These are phyloP conservation scores for Sphaerostilbella broomeana DNA, from an alignment of 2,329 filamentous ascomycete species.

Conservation along the genomic window DNA sequence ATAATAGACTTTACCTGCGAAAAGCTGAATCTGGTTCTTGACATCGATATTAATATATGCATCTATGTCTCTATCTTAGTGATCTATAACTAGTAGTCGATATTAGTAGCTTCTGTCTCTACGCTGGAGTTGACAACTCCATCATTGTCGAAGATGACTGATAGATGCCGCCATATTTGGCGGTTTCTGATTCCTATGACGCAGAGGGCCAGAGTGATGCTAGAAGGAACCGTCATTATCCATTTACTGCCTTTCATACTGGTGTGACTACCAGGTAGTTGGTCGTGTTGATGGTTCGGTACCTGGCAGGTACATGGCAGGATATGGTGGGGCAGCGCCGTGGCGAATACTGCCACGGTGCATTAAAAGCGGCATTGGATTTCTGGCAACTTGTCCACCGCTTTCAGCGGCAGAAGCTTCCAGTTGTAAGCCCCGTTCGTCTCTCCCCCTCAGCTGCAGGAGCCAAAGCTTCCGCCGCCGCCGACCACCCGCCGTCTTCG, in stretches of 20 bases:
- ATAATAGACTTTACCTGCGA: neutral
- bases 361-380: neutral
- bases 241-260: neutral
- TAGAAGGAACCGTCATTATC: neutral
- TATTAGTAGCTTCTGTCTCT: neutral
- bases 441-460: too few species aligned
- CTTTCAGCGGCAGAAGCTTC: neutral
- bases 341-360: neutral
- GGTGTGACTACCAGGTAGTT: neutral
- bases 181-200: neutral
- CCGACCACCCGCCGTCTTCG: neutral
- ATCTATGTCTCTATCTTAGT: neutral
- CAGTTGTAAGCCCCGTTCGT: too few species aligned
- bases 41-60: neutral
- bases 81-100: neutral
- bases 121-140: neutral
- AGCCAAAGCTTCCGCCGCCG: too few species aligned
- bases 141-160: neutral
- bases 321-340: neutral
- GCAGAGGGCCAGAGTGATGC: too few species aligned
- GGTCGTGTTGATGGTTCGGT: neutral
- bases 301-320: neutral
- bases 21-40: neutral
- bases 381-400: neutral
- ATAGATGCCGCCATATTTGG: neutral